Conservation (phyloP, 2,329 filamentous ascomycete genomes). For the Diaporthe vexans region DNA sequence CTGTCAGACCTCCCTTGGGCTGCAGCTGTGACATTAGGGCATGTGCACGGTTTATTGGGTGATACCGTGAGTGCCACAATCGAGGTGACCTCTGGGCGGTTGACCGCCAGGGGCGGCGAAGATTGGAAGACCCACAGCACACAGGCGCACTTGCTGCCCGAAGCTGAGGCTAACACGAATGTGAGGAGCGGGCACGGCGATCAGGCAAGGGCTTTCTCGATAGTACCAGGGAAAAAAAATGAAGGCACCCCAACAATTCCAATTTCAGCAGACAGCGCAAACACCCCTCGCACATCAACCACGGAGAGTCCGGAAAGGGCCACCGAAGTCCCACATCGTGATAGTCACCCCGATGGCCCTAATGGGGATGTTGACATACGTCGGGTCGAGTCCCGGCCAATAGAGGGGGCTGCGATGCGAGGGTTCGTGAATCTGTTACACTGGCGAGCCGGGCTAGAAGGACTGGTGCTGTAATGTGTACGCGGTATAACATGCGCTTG, state of each 20-base stretch:
- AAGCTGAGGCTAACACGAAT: conserved; percentile 15
- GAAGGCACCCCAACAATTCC: background rate
- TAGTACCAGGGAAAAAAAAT: background rate
- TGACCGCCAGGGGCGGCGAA: conserved; percentile 10
- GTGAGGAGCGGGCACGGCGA: conserved; percentile 14
- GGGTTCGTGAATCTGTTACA: conserved; percentile 23
- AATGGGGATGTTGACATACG: conserved; percentile 18
- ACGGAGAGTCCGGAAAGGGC: conserved; percentile 26
- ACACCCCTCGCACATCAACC: background rate
- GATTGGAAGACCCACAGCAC: conserved; percentile 24
- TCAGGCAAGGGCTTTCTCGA: conserved; percentile 9
- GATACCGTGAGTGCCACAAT: conserved; percentile 23
- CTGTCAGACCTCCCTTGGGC: background rate
- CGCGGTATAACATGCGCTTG: conserved; percentile 12
- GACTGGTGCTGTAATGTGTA: conserved; percentile 9
- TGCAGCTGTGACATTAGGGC: conserved; percentile 6
- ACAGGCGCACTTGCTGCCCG: conserved; percentile 26
- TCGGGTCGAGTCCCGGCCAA: conserved; percentile 13
- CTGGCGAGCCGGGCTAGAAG: conserved; percentile 2
- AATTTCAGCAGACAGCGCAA: background rate
- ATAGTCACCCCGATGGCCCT: background rate
- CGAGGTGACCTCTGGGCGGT: background rate
- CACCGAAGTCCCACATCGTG: conserved; percentile 24
- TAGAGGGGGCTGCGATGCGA: background rate
- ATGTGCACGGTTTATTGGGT: conserved; percentile 13